These are phyloP conservation scores for Monascus ruber DNA, from an alignment of 2,329 filamentous ascomycete species.

Conservation along the genomic window DNA sequence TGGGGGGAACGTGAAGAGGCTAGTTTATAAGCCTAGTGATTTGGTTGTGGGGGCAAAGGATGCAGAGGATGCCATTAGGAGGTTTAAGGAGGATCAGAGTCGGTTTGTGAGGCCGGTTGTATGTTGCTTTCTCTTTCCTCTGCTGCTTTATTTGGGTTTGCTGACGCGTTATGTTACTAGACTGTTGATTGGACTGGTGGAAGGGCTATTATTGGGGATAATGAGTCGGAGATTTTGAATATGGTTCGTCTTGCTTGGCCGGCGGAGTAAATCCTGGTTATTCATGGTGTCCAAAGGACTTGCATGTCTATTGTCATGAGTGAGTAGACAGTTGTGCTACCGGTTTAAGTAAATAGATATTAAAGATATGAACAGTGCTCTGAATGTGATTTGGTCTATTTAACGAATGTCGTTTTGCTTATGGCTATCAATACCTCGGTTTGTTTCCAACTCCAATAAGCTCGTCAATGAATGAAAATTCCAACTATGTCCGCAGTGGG, in stretches of 20 bases:
- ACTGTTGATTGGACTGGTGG: conserved; percentile 92
- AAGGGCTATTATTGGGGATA: conserved; percentile 62
- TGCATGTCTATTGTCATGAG: no score
- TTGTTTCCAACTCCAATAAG: no score
- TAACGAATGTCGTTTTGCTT: no score
- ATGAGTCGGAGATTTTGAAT: conserved; percentile 81
- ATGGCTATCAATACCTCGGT: no score
- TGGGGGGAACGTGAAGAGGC: conserved; percentile 37
- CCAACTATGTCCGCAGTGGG: no score
- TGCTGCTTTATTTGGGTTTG: conserved; percentile 5
- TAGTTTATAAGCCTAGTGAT: conserved; percentile 53
- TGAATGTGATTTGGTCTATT: no score
- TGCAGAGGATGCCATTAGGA: conserved; percentile 66
- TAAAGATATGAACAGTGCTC: no score
- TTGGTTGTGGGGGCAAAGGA: conserved; percentile 64
- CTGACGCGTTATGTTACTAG: conserved; percentile 15
- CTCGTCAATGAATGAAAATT: no score
- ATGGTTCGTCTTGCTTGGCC: conserved; percentile 47
- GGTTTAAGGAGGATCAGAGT: conserved; percentile 56
- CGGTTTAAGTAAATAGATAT: no score
- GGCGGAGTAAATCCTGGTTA: neutral
- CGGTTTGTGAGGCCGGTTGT: conserved; percentile 69
- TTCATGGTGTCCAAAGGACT: no score
- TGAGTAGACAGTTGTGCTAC: no score
- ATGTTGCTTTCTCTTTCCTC: conserved; percentile 26